Conservation (phyloP, 805 yeast species). For the Wickerhamiella lipophila region DNA sequence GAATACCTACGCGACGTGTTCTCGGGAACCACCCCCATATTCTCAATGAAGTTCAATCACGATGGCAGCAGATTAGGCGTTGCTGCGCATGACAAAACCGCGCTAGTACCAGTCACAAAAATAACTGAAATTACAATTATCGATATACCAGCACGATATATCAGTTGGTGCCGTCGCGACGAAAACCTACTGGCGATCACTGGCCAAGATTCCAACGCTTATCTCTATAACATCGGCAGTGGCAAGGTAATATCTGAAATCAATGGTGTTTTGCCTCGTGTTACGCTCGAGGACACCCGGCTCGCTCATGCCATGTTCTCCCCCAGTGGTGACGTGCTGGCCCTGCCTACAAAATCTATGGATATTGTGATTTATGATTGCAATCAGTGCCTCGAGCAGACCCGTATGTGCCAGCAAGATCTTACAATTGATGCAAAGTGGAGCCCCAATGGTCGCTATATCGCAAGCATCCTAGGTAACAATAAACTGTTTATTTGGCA, state of each 20-base stretch:
- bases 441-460: constrained; percentile 46
- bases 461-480: constrained; percentile 49
- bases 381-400: constrained; percentile 21
- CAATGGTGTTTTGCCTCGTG: constrained; percentile 24
- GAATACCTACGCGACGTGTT: constrained; percentile 17
- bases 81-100: constrained; percentile 27
- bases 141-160: constrained; percentile 35
- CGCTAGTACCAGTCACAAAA: constrained; percentile 26
- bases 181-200: constrained; percentile 24
- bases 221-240: constrained; percentile 23
- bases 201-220: constrained; percentile 27
- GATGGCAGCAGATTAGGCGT: constrained; percentile 30
- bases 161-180: constrained; percentile 31
- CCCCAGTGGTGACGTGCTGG: constrained; percentile 53
- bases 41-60: constrained; percentile 25
- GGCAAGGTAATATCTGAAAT: constrained; percentile 7
- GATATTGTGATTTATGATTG: constrained; percentile 24
- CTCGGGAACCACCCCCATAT: constrained; percentile 27
- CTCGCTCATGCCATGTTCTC: constrained; percentile 57
- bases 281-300: constrained; percentile 29
- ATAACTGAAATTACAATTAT: constrained; percentile 32
- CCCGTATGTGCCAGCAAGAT: constrained; percentile 22
- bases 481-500: constrained; percentile 48
- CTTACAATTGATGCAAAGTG: constrained; percentile 41
- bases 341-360: constrained; percentile 43